These are phyloP conservation scores for Aspergillus sclerotialis DNA, from an alignment of 2,329 filamentous ascomycete genomes.

Conservation along the genomic window DNA sequence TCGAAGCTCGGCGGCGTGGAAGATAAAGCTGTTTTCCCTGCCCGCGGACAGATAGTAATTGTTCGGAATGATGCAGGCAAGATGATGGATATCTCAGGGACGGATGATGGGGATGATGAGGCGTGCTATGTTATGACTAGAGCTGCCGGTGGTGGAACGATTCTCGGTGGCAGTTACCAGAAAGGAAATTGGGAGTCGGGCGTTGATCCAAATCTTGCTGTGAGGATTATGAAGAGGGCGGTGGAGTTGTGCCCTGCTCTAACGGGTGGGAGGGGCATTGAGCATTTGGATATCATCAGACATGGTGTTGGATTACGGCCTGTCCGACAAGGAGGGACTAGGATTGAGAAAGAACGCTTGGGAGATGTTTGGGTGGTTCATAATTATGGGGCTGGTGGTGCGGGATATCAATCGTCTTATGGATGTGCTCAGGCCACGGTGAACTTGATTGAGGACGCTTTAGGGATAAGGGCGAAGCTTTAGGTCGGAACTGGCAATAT, in stretches of 20 bases:
- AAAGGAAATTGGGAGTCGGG: conserved; percentile 68
- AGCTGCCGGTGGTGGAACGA: conserved; percentile 66
- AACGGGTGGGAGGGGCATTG: conserved; percentile 50
- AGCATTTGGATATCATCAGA: conserved; percentile 64
- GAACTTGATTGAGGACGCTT: conserved; percentile 3
- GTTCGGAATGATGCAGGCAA: conserved; percentile 66
- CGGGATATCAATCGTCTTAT: conserved; percentile 58
- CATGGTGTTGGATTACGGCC: conserved; percentile 76
- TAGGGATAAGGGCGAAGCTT: conserved; percentile 1
- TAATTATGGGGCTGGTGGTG: conserved; percentile 30
- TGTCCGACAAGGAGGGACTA: conserved; percentile 61
- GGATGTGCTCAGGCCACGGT: conserved; percentile 61
- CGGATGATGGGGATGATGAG: conserved; percentile 65
- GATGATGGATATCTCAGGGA: conserved; percentile 64
- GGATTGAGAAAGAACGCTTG: conserved; percentile 64
- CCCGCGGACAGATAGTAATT: conserved; percentile 72
- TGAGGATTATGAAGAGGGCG: conserved; percentile 70
- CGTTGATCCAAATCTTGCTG: conserved; percentile 66
- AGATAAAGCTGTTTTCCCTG: conserved; percentile 64
- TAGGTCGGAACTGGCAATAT: no score
- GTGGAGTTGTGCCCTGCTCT: conserved; percentile 22
- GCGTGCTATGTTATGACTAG: conserved; percentile 72
- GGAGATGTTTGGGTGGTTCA: conserved; percentile 44
- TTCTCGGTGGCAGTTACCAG: conserved; percentile 76
- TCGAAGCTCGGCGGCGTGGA: conserved; percentile 70